Base-by-base conservation (phyloP, 805 yeast species). In the Wickerhamiella kurtzmanii region DNA sequence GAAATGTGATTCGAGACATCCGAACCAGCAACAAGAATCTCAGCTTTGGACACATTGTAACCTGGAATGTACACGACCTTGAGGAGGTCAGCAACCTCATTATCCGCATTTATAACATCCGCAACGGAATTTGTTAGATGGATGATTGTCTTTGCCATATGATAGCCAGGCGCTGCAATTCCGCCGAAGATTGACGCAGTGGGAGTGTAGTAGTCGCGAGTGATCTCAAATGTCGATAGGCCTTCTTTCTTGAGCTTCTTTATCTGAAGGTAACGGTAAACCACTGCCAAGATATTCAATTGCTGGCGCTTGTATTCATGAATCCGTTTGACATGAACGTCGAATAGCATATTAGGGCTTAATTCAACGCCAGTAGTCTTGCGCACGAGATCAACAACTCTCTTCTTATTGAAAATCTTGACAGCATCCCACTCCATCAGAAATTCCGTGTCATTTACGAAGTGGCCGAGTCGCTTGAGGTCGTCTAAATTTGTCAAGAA, bases 301-400 rank as follows among this genome's bases (percentile, higher is more conserved):
- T 88, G 96, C 68, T 87, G 96, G 64, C 96, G 81, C 71, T 87
- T 87, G 68, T 87, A 87, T 68, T 87, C 96, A 65, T 87, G 96
- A 55, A 87, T 87, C 67, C 96, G 79, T 68, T 87, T 87, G 42
- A 88, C 96, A 66, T 87, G 96, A 54, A 87, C 76, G 60, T 87
- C 96, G 63, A 87, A 88, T 62, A 87, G 65, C 28, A 82, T 86
- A 46, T 76, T 67, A 35, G 81, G 77, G 60, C 85, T 81, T 51
- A 88, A 75, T 15, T 46, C 37, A 28, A 46, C 16, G 37, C 75
- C 78, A 49, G 82, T 69, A 3, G 77, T 80, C 37, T 85, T 75
- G 53, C 75, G 70, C 58, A 87, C 76, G 57, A 84, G 71, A 20
- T 66, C 66, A 5, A 92, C 80, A 51, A 87, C 71, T 53, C 73